These are phyloP conservation scores for Pestalotiopsis sp. DNA, from an alignment of 2,329 filamentous ascomycete species.

Conservation along the genomic window DNA sequence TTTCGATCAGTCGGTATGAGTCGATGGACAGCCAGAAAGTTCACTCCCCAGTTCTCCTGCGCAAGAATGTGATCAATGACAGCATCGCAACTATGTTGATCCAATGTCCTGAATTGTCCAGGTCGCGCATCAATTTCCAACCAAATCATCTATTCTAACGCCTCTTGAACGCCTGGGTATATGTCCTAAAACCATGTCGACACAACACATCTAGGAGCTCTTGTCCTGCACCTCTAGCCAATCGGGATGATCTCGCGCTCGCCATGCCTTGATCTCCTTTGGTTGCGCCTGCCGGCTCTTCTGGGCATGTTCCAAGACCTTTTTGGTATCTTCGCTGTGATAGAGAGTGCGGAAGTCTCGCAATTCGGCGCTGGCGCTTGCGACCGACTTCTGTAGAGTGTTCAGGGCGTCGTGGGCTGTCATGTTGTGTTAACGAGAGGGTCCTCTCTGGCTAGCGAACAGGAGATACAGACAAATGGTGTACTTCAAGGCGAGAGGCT, in stretches of 20 bases:
- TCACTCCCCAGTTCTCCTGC: too few relatives aligned
- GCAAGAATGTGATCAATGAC: too few relatives aligned
- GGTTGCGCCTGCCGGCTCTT: constrained; percentile 58
- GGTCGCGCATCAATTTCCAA: neutral
- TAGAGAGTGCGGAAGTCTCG: constrained; percentile 52
- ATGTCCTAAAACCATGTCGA: neutral
- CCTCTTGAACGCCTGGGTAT: neutral
- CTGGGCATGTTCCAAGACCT: constrained; percentile 53
- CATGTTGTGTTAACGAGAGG: neutral
- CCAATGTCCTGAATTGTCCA: neutral
- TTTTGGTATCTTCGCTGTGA: constrained; percentile 48
- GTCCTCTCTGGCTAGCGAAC: neutral
- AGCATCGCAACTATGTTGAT: too few relatives aligned
- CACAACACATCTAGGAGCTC: neutral
- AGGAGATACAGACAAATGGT: constrained; percentile 49
- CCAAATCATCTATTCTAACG: neutral
- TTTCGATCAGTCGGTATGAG: too few relatives aligned
- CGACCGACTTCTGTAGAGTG: constrained; percentile 50
- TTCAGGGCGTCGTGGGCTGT: constrained; percentile 54
- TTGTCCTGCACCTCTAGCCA: constrained; percentile 46
- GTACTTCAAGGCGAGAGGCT: constrained; percentile 53
- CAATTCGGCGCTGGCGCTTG: constrained; percentile 52
- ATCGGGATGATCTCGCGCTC: constrained; percentile 59
- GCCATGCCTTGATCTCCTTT: constrained; percentile 61
- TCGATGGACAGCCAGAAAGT: too few relatives aligned